These are phyloP conservation scores for Agaricus blazei DNA, from an alignment of 768 basidiomycete genomes.

Conservation along the genomic window DNA sequence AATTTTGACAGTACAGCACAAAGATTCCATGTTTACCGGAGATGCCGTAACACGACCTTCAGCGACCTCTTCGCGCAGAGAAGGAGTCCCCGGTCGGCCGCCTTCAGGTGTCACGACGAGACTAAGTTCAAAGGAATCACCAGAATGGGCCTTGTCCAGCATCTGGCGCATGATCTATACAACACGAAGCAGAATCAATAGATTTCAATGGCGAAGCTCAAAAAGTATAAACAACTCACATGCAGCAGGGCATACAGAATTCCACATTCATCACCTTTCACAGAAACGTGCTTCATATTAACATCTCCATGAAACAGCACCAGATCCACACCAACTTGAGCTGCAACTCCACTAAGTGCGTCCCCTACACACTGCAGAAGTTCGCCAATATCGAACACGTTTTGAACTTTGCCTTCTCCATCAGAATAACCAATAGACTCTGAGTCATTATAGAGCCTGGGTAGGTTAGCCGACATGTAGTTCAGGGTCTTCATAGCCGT, in stretches of 20 bases:
- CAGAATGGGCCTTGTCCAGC: constrained; percentile 56
- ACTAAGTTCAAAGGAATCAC: constrained; percentile 86
- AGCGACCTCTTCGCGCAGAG: constrained; percentile 15
- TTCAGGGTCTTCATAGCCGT: constrained; percentile 92
- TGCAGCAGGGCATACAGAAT: constrained; percentile 77
- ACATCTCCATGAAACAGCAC: constrained; percentile 89
- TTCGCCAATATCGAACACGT: constrained; percentile 91
- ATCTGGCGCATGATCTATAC: constrained; percentile 80
- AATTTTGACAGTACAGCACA: constrained; percentile 41
- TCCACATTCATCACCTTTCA: constrained; percentile 81
- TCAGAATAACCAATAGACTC: constrained; percentile 8
- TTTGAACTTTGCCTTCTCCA: constrained; percentile 19
- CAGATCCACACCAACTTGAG: constrained; percentile 82
- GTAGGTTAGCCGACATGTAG: constrained; percentile 86
- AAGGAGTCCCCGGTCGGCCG: constrained; percentile 8
- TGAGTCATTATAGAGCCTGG: constrained; percentile 37
- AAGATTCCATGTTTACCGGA: constrained; percentile 26
- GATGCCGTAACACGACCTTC: constrained; percentile 16
- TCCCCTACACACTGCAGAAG: constrained; percentile 87
- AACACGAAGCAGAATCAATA: not conserved
- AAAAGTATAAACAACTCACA: constrained; percentile 47
- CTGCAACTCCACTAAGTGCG: constrained; percentile 77
- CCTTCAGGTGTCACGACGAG: constrained; percentile 42
- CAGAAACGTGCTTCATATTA: constrained; percentile 80
- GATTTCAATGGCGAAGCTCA: constrained; percentile 12